A percentile compares a stretch with the other conserved stretches of the same genome.
phyloP scores from a whole-genome alignment of 768 basidiomycete genomes.

The Tulasnella calospora region DNA sequence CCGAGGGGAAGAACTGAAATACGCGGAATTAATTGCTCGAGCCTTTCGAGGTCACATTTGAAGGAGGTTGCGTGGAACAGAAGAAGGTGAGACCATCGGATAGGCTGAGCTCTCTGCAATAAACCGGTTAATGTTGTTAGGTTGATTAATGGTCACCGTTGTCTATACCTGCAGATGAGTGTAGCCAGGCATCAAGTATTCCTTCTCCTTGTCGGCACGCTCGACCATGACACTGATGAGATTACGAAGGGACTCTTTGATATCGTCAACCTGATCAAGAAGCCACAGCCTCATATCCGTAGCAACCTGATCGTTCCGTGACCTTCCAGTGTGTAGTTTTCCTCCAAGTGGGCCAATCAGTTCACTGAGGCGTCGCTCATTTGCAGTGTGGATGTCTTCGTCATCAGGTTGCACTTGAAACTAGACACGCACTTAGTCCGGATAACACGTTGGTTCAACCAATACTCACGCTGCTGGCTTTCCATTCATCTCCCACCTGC shows the following conservation, averaged over 20 bases:
- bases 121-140: background rate
- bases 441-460: background rate
- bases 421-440: conserved; percentile 40
- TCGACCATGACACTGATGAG: conserved; percentile 86
- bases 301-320: conserved; percentile 96
- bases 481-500: conserved; percentile 81
- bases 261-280: conserved; percentile 63
- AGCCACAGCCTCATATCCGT: conserved; percentile 99
- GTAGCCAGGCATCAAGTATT: conserved; percentile 88
- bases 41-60: conserved; percentile 78
- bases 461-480: conserved; percentile 56
- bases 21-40: conserved; percentile 77
- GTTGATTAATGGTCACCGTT: background rate
- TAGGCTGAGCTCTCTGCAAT: conserved; percentile 87
- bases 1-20: conserved; percentile 92
- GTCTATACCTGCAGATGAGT: conserved; percentile 79
- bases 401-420: conserved; percentile 80
- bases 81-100: conserved; percentile 96
- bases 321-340: conserved; percentile 95
- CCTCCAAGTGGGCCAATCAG: conserved; percentile 89
- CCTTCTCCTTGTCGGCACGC: conserved; percentile 89
- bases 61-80: conserved; percentile 94
- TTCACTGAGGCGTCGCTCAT: conserved; percentile 90
- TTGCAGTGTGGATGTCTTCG: conserved; percentile 98
- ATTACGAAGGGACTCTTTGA: conserved; percentile 64